Evolutionary conservation across 78 protist species (phyloP), one percentile per base, ranked within the genome.

Genomic region (Dictyostelium capitatum): DNA sequence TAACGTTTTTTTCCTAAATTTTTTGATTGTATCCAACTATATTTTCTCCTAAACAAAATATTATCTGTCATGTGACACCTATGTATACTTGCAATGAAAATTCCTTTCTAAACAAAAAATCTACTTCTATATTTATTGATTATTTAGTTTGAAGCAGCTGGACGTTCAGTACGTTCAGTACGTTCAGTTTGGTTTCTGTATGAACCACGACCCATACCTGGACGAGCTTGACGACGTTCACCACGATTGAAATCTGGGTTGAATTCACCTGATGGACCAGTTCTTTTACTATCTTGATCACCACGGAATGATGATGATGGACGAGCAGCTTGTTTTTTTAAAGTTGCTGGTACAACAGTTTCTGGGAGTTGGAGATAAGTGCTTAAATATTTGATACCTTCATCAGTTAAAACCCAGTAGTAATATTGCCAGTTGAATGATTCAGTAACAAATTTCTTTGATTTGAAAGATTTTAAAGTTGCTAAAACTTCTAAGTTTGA

Each of bases 321-420:
- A 56, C 83, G 74, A 15, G 72, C 6, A 17, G 83, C 89, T 70
- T 83, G 82, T 93, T 95, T 90, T 90, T 97, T 97, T 67, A 83
- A 96, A 20, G 99, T 98, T 54, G 69, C 47, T 74, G 99, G 99
- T 28, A 98, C 97, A 28, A 97, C 95, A 64, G 95, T 94, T 50
- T 73, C 97, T 57, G 99, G 98, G 37, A 98, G 78, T 96, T 97
- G 96, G 79, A 98, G 98, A 95, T 72, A 96, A 73, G 90, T 95
- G 30, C 99, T 95, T 78, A 98, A 82, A 94, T 97, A 97, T 80
- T 97, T 89, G 89, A 98, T 80, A 93, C 99, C 99, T 79, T 92
- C 97, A 83, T 98, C 94, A 84, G 95, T 97, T 81, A 98, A 95
- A 97, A 72, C 94, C 96, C 93, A 97, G 97, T 98, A 98, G 96